These are phyloP conservation scores for Orbilia ellipsospora DNA, from an alignment of 2,329 filamentous ascomycete species.

Conservation along the genomic window DNA sequence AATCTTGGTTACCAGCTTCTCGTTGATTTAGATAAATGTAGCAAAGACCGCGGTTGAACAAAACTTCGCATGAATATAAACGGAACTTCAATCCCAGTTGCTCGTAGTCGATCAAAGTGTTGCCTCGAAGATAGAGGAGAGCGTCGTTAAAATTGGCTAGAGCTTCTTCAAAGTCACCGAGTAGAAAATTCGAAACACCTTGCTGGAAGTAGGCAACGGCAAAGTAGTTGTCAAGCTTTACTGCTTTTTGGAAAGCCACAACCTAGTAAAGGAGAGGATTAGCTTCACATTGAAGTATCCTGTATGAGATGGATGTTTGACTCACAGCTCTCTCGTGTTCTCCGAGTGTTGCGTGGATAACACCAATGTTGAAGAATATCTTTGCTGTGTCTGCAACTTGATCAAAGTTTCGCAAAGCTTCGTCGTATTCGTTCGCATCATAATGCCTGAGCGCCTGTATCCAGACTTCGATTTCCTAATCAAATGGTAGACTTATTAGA, in stretches of 20 bases:
- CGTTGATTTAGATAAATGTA: slow-evolving; percentile 97
- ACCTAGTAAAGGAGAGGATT: slow-evolving; percentile 70
- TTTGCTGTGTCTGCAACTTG: slow-evolving; percentile 94
- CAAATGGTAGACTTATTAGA: background rate
- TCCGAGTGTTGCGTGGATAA: slow-evolving; percentile 95
- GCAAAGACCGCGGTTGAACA: slow-evolving; percentile 96
- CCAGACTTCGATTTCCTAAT: slow-evolving; percentile 98
- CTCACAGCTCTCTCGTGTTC: slow-evolving; percentile 95
- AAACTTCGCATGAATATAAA: slow-evolving; percentile 93
- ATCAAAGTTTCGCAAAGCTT: slow-evolving; percentile 83
- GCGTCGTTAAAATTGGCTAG: slow-evolving; percentile 99
- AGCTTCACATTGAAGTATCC: background rate
- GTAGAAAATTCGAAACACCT: slow-evolving; percentile 95
- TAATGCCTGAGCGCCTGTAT: slow-evolving; percentile 89
- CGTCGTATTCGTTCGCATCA: slow-evolving; percentile 97
- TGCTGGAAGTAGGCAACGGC: slow-evolving; percentile 98
- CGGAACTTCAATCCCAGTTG: slow-evolving; percentile 96
- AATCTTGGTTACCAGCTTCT: slow-evolving; percentile 88
- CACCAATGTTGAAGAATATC: slow-evolving; percentile 97
- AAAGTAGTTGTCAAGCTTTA: slow-evolving; percentile 90
- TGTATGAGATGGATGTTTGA: slow-evolving; percentile 56
- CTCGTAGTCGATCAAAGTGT: slow-evolving; percentile 97
- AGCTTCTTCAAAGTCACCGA: slow-evolving; percentile 97
- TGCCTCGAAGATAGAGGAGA: slow-evolving; percentile 89
- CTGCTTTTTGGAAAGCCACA: slow-evolving; percentile 91